Evolutionary conservation across 495 filamentous ascomycete species (phyloP), one percentile per base, ranked within the genome.

Genomic region (Lophium mytilinum): DNA sequence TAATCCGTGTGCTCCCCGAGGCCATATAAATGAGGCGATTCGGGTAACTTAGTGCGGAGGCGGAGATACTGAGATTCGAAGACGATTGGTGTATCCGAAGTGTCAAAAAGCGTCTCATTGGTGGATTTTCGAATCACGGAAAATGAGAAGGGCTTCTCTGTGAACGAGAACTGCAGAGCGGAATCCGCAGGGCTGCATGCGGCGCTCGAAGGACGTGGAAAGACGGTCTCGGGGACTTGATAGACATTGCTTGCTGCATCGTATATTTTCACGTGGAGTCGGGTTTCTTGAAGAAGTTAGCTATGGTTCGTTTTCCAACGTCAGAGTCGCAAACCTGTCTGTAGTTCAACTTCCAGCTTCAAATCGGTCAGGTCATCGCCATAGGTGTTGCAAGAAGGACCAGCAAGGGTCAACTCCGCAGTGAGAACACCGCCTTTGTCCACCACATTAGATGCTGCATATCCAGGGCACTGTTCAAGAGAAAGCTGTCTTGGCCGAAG

Each of bases 181-280:
- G 24, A 30, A 30, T 30, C 24, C 24, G 24, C 24, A 30, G 24
- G 3, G 24, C 6, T 30, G 24, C 24, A 30, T 6, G 24, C 24
- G 24, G 24, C 24, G 24, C 24, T 30, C 2, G 24, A 30, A 30
- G 24, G 24, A 30, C 24, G 24, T 30, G 24, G 24, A 30, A 30
- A 30, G 24, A 30, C 24, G 24, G 24, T 30, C 24, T 30, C 24
- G 24, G 24, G 24, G 6, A 30, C 24, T 30, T 30, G 24, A 30
- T 30, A 30, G 3, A 30, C 24, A 30, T 30, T 30, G 24, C 24
- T 30, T 30, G 24, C 24, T 6, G 6, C 63, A 79, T 94, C 89
- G 55, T 86, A 81, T 55, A 95, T 91, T 66, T 87, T 83, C 60
- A 94, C 85, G 69, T 93, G 89, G 9, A 94, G 81, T 15, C 89